A percentile compares a stretch with the other conserved stretches of the same genome.
Conservation (phyloP, 306 rosid genomes). For the Quercus robur region DNA sequence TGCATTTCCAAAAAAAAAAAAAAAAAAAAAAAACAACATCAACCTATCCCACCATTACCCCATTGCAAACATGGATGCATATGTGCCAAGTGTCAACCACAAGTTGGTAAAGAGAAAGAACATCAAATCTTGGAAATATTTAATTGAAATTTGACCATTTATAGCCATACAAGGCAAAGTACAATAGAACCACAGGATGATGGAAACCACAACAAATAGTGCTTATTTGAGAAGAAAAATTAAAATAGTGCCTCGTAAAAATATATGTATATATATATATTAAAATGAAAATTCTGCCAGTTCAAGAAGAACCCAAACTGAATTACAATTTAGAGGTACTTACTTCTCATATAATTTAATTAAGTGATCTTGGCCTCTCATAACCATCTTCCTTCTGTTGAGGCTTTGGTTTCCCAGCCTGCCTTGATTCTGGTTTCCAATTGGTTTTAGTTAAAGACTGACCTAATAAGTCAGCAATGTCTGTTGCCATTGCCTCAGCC, state of each 20-base stretch:
- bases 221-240: neutral
- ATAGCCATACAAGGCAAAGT: neutral
- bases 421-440: too few species aligned
- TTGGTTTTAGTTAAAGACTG: too few species aligned
- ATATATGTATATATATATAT: too few species aligned
- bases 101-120: neutral
- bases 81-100: neutral
- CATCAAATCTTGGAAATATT: neutral
- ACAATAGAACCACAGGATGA: neutral
- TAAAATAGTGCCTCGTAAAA: neutral
- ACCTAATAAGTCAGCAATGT: too few species aligned
- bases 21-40: neutral
- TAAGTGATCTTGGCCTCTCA: too few species aligned
- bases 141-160: neutral
- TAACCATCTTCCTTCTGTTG: too few species aligned
- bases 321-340: too few species aligned
- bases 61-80: neutral
- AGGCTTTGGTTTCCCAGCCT: too few species aligned
- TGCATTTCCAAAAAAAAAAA: neutral
- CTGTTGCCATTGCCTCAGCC: too few species aligned
- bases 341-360: too few species aligned
- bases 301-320: too few species aligned
- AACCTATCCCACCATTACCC: neutral
- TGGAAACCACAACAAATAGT: neutral
- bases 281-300: constrained; percentile 33